A percentile compares a stretch with the other conserved stretches of the same genome.
phyloP scores from a whole-genome alignment of 352 stramenopile genomes.

The Phytophthora crassamura region DNA sequence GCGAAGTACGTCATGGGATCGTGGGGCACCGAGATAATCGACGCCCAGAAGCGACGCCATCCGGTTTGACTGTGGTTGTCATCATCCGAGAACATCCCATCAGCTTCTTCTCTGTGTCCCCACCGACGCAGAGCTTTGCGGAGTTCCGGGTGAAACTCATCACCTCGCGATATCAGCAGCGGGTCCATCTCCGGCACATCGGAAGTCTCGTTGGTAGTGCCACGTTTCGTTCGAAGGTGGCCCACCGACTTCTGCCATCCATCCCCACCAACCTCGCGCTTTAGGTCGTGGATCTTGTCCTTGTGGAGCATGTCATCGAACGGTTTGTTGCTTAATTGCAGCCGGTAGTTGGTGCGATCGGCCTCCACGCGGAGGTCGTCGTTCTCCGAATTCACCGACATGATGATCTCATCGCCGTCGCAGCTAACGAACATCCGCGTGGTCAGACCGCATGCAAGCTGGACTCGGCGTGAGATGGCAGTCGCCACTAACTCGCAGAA shows the following conservation, averaged over 20 bases:
- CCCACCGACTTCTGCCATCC: constrained; percentile 50
- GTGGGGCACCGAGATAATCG: constrained; percentile 64
- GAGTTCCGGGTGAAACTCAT: constrained; percentile 57
- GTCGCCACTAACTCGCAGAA: constrained; percentile 73
- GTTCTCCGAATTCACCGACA: constrained; percentile 77
- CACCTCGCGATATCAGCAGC: constrained; percentile 54
- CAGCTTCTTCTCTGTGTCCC: constrained; percentile 76
- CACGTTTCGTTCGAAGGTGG: constrained; percentile 53
- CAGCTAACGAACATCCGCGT: constrained; percentile 74
- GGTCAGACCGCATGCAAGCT: constrained; percentile 73
- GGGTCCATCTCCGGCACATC: constrained; percentile 72
- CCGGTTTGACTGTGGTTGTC: constrained; percentile 38
- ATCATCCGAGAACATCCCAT: constrained; percentile 55
- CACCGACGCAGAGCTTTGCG: constrained; percentile 52
- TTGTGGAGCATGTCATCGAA: constrained; percentile 60
- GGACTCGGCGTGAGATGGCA: constrained; percentile 60
- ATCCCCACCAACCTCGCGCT: constrained; percentile 51
- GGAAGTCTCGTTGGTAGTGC: constrained; percentile 31
- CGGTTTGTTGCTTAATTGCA: constrained; percentile 74
- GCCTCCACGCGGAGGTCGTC: constrained; percentile 72
- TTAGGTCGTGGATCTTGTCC: constrained; percentile 60
- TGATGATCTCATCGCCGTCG: constrained; percentile 75
- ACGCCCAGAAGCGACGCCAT: constrained; percentile 54
- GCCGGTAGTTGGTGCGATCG: constrained; percentile 65
- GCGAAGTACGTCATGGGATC: constrained; percentile 77